These are phyloP conservation scores for Pelargonium citronellum DNA, from an alignment of 441 rosid species.

Conservation along the genomic window DNA sequence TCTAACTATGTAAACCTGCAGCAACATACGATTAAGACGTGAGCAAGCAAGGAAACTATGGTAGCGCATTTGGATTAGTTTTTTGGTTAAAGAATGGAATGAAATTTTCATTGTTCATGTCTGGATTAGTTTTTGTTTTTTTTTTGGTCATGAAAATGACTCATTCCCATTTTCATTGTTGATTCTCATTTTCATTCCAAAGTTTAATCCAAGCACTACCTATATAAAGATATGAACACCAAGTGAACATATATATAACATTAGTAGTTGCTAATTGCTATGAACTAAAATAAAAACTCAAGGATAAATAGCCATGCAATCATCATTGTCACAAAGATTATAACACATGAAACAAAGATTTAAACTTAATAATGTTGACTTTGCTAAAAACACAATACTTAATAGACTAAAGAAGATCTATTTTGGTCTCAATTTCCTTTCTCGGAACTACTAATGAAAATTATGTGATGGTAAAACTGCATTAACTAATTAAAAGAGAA, in stretches of 20 bases:
- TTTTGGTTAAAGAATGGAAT: too few relatives aligned
- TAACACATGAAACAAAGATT: neutral
- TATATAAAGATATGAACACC: too few relatives aligned
- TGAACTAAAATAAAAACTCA: neutral
- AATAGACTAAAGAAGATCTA: neutral
- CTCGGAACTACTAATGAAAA: neutral
- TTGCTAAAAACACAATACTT: neutral
- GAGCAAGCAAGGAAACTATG: neutral
- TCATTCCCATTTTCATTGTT: too few relatives aligned
- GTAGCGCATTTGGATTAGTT: too few relatives aligned
- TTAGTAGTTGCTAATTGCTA: neutral
- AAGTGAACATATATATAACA: neutral
- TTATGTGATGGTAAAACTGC: neutral
- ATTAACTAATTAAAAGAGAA: too few relatives aligned
- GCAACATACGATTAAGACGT: neutral
- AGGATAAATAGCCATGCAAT: too few relatives aligned
- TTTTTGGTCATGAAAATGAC: too few relatives aligned
- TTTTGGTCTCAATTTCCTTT: neutral
- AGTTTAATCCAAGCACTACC: too few relatives aligned
- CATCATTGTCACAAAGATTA: neutral
- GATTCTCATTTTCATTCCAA: too few relatives aligned
- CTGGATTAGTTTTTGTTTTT: too few relatives aligned
- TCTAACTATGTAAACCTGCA: constrained; percentile 43
- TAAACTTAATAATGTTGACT: neutral
- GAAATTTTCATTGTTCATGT: too few relatives aligned